Evolutionary conservation across 768 basidiomycete species (phyloP).

Genomic region (Termitomyces sp.): DNA sequence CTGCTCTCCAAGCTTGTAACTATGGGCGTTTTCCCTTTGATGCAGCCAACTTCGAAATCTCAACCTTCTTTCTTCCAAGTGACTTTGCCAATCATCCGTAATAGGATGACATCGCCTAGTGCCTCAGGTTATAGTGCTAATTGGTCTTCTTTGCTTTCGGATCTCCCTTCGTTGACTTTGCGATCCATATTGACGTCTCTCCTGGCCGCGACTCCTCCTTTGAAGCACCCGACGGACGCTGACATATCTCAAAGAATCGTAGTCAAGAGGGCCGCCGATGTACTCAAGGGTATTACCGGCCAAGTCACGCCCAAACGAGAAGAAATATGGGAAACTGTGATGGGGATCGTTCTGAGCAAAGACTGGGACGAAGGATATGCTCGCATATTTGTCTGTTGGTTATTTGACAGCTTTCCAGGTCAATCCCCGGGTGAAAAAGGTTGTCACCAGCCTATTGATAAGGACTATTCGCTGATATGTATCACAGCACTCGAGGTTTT

Average conservation of each 20-base stretch:
- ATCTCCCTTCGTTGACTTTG: slow-evolving; percentile 47
- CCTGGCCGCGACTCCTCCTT: slow-evolving; percentile 40
- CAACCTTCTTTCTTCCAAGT: slow-evolving; percentile 69
- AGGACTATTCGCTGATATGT: background rate
- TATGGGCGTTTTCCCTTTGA: slow-evolving; percentile 58
- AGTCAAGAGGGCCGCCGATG: slow-evolving; percentile 47
- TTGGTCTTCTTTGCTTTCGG: slow-evolving; percentile 45
- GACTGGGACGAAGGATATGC: slow-evolving; percentile 57
- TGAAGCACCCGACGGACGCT: slow-evolving; percentile 23
- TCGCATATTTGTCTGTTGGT: slow-evolving; percentile 69
- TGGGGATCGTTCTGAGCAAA: slow-evolving; percentile 46
- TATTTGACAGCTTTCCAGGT: slow-evolving; percentile 34
- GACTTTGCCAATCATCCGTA: slow-evolving; percentile 44
- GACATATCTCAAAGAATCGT: slow-evolving; percentile 30
- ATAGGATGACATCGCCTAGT: slow-evolving; percentile 24
- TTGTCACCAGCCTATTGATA: slow-evolving; percentile 1
- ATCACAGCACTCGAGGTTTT: slow-evolving; percentile 41
- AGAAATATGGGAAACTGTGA: slow-evolving; percentile 48
- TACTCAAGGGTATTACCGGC: slow-evolving; percentile 56
- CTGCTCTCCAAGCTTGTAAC: slow-evolving; percentile 65
- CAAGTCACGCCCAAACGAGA: slow-evolving; percentile 30
- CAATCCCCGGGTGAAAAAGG: slow-evolving; percentile 26
- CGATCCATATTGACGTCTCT: slow-evolving; percentile 58
- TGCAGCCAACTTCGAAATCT: slow-evolving; percentile 43
- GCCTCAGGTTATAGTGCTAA: slow-evolving; percentile 35